A percentile compares a stretch with the other conserved stretches of the same genome.
phyloP scores from a whole-genome alignment of 2,329 filamentous ascomycete genomes.

The Cladosporium halotolerans region DNA sequence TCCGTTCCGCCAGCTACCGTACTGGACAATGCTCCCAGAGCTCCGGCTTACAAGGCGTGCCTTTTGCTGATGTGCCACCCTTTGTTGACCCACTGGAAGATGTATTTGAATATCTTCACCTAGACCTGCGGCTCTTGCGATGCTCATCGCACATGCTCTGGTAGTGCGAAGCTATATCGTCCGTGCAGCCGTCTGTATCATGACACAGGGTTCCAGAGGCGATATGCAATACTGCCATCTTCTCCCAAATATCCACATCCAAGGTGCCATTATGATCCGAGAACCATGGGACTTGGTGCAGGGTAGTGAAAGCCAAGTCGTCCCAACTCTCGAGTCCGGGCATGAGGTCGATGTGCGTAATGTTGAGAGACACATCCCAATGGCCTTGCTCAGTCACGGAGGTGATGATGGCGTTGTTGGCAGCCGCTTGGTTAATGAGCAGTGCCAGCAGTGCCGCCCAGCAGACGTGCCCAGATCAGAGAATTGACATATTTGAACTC shows the following conservation, averaged over 20 bases:
- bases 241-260: slow-evolving; percentile 1
- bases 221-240: slow-evolving; percentile 4
- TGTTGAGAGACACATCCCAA: slow-evolving; percentile 4
- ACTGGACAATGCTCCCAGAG: background rate
- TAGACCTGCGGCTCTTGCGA: background rate
- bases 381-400: background rate
- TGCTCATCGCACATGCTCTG: background rate
- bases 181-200: slow-evolving; percentile 7
- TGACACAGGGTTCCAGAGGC: slow-evolving; percentile 10
- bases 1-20: background rate
- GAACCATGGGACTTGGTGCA: background rate
- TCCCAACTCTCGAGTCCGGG: background rate
- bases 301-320: slow-evolving; percentile 4
- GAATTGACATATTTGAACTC: slow-evolving; percentile 8
- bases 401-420: background rate
- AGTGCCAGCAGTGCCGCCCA: background rate
- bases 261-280: background rate
- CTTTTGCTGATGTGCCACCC: background rate
- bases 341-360: background rate
- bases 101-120: slow-evolving; percentile 3
- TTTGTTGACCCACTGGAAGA: background rate
- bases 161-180: slow-evolving; percentile 8
- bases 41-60: background rate
- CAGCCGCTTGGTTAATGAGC: background rate
- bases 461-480: background rate